Base-by-base conservation (phyloP, 202 grass and related monocot species). In the Bolboschoenoplectus hybrid region DNA sequence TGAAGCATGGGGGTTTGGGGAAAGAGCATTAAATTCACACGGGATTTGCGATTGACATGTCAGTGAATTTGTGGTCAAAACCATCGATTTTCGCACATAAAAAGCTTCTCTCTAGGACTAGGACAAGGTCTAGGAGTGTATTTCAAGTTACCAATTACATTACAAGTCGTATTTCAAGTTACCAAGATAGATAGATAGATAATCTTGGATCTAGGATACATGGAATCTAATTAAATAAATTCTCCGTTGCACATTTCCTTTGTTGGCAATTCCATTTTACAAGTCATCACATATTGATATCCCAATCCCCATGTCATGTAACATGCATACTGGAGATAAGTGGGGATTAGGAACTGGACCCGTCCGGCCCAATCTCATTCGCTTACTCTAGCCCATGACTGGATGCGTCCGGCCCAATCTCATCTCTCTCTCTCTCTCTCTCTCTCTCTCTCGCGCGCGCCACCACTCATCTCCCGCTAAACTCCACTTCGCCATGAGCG, bases 31-130 rank as follows among this genome's bases (percentile, higher is more conserved):
- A 70, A 83, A 67, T 83, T 83, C 13, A 67, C 62, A 68, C 63
- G 44, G 46, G 41, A 83, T 52, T 83, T 83, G 80, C 60, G 81
- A 83, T 51, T 51, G 46, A 43, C 57, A 66, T 83, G 81, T 67
- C 63, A 62, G 32, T 12, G 26, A 83, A 69, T 69, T 83, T 13
- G 56, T 69, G 26, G 44, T 83, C 81, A 83, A 40, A 83, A 56
- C 62, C 39, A 69, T 83, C 52, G 81, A 16, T 83, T 35, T 69
- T 17, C 63, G 9, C 34, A 67, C 67, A 38, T 26, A 26, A 70
- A 52, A 83, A 83, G 65, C 63, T n/a, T 38, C 26, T 44, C 35
- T 19, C 20, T 50, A 0, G 26, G 26, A 26, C 26, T 26, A 26
- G 26, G 26, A 26, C 26, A 26, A 26, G 26, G 26, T 26, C 26